phyloP scores from a whole-genome alignment of 345 rosid species.

The Corchorus olitorius region DNA sequence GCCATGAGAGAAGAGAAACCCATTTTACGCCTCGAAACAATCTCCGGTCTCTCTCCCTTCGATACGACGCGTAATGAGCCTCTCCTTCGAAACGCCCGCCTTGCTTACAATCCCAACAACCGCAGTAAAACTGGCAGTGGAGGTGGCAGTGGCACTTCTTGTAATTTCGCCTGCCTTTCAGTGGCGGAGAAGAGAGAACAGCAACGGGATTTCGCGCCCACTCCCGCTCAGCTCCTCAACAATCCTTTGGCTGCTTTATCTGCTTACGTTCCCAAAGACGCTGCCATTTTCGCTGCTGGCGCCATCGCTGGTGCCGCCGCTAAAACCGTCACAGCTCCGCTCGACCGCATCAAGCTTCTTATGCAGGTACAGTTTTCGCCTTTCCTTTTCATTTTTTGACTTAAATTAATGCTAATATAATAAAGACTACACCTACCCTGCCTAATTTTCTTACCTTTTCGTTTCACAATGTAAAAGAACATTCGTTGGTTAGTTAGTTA shows the following conservation, averaged over 20 bases:
- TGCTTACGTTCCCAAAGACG: slow-evolving; percentile 71
- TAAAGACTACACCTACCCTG: background rate
- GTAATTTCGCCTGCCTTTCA: slow-evolving; percentile 64
- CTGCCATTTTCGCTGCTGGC: slow-evolving; percentile 84
- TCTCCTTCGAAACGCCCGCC: slow-evolving; percentile 29
- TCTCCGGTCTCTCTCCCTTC: slow-evolving; percentile 37
- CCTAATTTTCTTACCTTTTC: background rate
- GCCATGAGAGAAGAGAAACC: slow-evolving; percentile 43
- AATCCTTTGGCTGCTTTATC: slow-evolving; percentile 69
- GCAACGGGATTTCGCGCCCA: slow-evolving; percentile 54
- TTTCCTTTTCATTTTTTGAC: background rate
- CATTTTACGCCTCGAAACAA: slow-evolving; percentile 28
- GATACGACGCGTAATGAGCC: slow-evolving; percentile 15
- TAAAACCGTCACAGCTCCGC: slow-evolving; percentile 90
- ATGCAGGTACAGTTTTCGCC: slow-evolving; percentile 67
- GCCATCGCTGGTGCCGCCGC: slow-evolving; percentile 97
- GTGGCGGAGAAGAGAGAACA: slow-evolving; percentile 56
- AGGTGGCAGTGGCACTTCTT: slow-evolving; percentile 28
- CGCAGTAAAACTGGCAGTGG: background rate
- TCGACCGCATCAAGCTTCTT: slow-evolving; percentile 93
- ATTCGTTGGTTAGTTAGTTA: background rate
- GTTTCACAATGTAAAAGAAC: background rate
- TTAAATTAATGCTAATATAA: background rate
- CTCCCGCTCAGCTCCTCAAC: slow-evolving; percentile 57
- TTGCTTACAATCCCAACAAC: slow-evolving; percentile 8